Conservation (phyloP, 371 early-diverging fungal species). For the Circinella umbellata region DNA sequence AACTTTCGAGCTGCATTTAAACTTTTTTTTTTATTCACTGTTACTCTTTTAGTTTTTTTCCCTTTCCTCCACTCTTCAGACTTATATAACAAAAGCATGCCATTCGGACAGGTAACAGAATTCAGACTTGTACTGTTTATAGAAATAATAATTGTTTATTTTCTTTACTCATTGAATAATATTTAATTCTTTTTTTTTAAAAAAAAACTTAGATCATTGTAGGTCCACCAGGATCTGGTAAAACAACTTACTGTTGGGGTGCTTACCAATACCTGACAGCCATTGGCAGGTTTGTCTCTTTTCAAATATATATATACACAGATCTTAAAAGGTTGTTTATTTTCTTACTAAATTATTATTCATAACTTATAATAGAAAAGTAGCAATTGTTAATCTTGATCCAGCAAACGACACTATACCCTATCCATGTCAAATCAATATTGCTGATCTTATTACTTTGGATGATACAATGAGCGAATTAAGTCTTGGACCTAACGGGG, state of each 20-base stretch:
- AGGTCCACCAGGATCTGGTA: conserved; percentile 98
- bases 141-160: background rate
- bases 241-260: conserved; percentile 96
- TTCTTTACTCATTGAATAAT: no score
- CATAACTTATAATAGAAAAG: conserved; percentile 57
- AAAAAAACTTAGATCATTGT: conserved; percentile 77
- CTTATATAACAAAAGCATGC: conserved; percentile 14
- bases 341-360: background rate
- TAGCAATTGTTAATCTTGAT: conserved; percentile 96
- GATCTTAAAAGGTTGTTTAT: background rate
- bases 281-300: conserved; percentile 67
- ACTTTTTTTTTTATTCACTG: no score
- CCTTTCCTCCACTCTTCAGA: no score
- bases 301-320: background rate
- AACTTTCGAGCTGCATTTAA: background rate
- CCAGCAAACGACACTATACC: conserved; percentile 94
- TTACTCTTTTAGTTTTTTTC: no score
- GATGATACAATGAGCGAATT: conserved; percentile 96
- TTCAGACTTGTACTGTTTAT: background rate
- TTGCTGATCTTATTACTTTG: conserved; percentile 93
- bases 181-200: background rate
- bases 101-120: conserved; percentile 25
- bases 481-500: conserved; percentile 99
- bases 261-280: conserved; percentile 87
- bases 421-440: conserved; percentile 89